Conservation (phyloP, 1,284 basidiomycete genomes). For the Ustilago nuda region DNA sequence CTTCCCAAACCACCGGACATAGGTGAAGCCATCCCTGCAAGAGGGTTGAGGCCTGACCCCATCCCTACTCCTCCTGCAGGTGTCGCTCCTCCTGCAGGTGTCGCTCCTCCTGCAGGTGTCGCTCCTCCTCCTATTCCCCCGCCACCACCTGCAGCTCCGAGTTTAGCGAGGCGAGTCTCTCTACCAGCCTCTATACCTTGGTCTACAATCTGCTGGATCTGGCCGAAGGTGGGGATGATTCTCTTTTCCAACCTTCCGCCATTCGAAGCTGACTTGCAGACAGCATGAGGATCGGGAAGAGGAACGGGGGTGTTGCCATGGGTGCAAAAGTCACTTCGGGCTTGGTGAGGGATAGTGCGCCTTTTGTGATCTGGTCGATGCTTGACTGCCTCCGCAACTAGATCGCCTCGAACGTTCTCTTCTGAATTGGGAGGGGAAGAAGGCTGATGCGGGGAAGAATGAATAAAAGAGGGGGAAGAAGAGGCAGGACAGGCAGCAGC, state of each 20-base stretch:
- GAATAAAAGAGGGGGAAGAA: neutral
- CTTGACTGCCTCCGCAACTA: neutral
- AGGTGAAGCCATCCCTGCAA: neutral
- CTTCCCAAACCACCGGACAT: neutral
- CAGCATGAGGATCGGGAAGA: neutral
- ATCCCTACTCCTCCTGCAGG: too few species aligned
- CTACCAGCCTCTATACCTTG: conserved; percentile 9
- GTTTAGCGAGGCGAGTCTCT: neutral
- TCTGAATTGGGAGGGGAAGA: neutral
- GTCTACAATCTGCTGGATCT: conserved; percentile 14
- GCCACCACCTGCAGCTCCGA: neutral
- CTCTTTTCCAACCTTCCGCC: neutral
- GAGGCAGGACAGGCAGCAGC: conserved; percentile 13
- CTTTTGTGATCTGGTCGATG: neutral
- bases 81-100: too few species aligned
- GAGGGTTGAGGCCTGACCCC: too few species aligned
- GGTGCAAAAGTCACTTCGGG: conserved; percentile 9
- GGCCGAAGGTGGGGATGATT: conserved; percentile 1
- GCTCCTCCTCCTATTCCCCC: neutral
- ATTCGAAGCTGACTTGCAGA: conserved; percentile 1
- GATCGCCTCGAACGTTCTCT: neutral
- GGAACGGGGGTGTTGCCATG: conserved; percentile 19
- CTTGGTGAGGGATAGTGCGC: neutral
- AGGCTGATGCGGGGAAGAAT: neutral
- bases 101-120: too few species aligned